Base-by-base conservation (phyloP, 495 filamentous ascomycete genomes). In the Aspergillus ostianus region DNA sequence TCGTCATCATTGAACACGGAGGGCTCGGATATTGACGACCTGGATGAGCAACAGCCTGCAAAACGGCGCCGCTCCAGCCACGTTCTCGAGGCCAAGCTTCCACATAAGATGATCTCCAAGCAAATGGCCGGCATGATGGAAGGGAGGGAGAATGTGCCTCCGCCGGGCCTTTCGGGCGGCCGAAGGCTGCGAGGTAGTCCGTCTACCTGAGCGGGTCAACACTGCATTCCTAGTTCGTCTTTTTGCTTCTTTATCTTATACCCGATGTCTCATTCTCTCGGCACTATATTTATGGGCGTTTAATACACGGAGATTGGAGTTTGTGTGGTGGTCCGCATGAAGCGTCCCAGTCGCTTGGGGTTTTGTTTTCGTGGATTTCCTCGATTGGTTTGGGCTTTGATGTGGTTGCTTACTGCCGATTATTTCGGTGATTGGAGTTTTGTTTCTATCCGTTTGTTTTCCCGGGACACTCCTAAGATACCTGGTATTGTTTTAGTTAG, bases 111-210 rank as follows among this genome's bases (percentile, higher is more conserved):
- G 64, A 63, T 76, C 2, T 80, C 75, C 62, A 84, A 80, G 66
- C 67, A 62, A 47, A 72, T 75, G 70, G 64, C 53, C 50, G 72
- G 48, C 59, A 80, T 70, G 73, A 73, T 56, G 68, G 86, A 87
- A 48, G 87, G 85, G 8, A 73, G 82, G 23, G 87, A 89, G 67
- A 90, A 90, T 63, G 60, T 84, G 46, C 82, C 81, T 9, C 79
- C 73, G 3, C 67, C 77, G 44, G 72, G 69, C 26, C 57, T 65
- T 26, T 56, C 67, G 12, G 62, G 53, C 56, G 65, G 70, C 7
- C 63, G 75, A 23, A 64, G 66, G 29, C 58, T 69, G 29, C 64
- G 76, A 57, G 67, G 45, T 30, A 70, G 70, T 23, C 63, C 69
- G 29, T 67, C 71, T 56, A 59, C 65, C 46, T 71, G 64, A 62